Conservation (phyloP, 805 yeast species). For the Cyberlindnera maclurae region DNA sequence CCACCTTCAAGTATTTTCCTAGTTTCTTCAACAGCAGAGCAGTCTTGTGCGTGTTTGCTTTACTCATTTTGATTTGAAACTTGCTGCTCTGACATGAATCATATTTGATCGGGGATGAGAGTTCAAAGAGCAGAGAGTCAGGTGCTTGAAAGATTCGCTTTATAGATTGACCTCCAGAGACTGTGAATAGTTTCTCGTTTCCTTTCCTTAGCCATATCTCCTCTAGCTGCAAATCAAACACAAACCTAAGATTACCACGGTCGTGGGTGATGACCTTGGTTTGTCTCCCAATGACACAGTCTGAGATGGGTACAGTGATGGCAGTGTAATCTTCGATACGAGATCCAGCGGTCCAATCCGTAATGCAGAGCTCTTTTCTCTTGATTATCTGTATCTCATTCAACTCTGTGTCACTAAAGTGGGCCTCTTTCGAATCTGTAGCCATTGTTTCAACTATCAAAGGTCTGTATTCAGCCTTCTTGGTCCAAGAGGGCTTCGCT, state of each 20-base stretch:
- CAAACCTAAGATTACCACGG: conserved; percentile 1
- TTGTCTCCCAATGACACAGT: conserved; percentile 1
- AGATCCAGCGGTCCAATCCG: neutral
- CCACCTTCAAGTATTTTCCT: neutral
- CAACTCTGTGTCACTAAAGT: conserved; percentile 9
- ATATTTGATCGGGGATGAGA: too few species aligned
- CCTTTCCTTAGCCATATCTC: neutral
- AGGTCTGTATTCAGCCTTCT: neutral
- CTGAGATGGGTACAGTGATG: conserved; percentile 3
- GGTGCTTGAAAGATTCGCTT: neutral
- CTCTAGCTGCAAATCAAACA: neutral
- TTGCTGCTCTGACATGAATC: too few species aligned
- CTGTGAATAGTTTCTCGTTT: neutral
- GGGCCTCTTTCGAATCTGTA: neutral
- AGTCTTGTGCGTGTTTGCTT: neutral
- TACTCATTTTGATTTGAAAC: neutral
- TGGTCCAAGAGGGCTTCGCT: neutral
- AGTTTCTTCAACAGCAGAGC: neutral
- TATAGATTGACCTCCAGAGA: neutral
- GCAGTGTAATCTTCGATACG: neutral
- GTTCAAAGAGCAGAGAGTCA: too few species aligned
- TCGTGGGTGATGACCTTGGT: neutral
- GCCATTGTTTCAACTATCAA: neutral
- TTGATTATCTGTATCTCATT: conserved; percentile 4
- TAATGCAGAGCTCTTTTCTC: neutral